Base-by-base conservation (phyloP, 2,329 filamentous ascomycete species). In the Lachnellula subtilissima region DNA sequence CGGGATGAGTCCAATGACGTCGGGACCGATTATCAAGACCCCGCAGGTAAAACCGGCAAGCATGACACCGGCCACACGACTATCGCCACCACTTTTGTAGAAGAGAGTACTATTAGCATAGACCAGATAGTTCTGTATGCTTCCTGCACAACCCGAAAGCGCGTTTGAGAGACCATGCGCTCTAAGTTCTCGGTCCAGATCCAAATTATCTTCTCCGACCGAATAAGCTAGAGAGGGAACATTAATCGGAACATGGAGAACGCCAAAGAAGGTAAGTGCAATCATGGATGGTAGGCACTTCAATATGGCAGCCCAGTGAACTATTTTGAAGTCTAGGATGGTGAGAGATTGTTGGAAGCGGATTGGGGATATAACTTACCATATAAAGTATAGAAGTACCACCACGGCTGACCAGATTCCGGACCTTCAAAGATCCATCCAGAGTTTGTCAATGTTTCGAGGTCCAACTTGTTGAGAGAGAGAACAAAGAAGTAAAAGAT, bases 21-120 rank as follows among this genome's bases (percentile, higher is more conserved):
- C 84, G 1, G 94, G 93, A 0, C 94, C 94, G 52, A 93, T 82
- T 48, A 94, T 76, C 83, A 97, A 87, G 43, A 97, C 83, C 2
- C 86, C 86, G 65, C 86, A 84, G 0, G 94, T 99, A 5, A 88
- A 83, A 22, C 80, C 74, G 0, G 94, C 94, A 50, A 99, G 80
- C 76, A 97, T 82, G 25, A 92, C 80, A 3, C 94, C 94, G 8
- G 92, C 94, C 46, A 96, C 75, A 49, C 94, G 86, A 65, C 85
- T 92, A 69, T 95, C 85, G 19, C 93, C 94, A 15, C 94, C 94
- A 48, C 91, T 96, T 25, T 89, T 85, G 70, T 97, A 96, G 72
- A 99, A 97, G 55, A 99, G 85, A n/a, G 96, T 83, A 61, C 91
- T 97, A 70, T 99, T 99, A 56, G 93, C 93, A 67, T 97, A 99